These are phyloP conservation scores for Ophiostoma ips DNA, from an alignment of 2,329 filamentous ascomycete genomes.

Conservation along the genomic window DNA sequence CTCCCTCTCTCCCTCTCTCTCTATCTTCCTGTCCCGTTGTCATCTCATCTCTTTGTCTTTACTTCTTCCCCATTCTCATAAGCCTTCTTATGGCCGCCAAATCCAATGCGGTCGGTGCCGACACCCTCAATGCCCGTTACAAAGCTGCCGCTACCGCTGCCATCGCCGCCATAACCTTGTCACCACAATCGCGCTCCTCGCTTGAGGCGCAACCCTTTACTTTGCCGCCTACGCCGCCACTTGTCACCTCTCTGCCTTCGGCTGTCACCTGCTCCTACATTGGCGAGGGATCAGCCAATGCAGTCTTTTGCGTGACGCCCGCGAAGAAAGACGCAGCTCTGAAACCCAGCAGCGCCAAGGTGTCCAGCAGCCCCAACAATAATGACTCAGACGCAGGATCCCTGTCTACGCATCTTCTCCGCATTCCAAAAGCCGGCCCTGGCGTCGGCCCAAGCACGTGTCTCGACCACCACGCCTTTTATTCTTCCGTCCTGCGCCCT, in stretches of 20 bases:
- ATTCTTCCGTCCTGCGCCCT: slow-evolving; percentile 37
- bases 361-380: not conserved
- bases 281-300: slow-evolving; percentile 63
- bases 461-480: slow-evolving; percentile 30
- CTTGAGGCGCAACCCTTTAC: not conserved
- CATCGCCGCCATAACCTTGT: not conserved
- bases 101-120: slow-evolving; percentile 5
- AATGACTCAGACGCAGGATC: not conserved
- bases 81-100: slow-evolving; percentile 9
- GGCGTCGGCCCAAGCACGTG: slow-evolving; percentile 27
- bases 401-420: slow-evolving; percentile 12
- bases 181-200: not conserved
- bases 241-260: slow-evolving; percentile 8
- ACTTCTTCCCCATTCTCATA: not conserved
- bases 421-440: slow-evolving; percentile 32
- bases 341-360: not conserved
- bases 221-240: slow-evolving; percentile 3
- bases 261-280: slow-evolving; percentile 23
- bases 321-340: not conserved
- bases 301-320: slow-evolving; percentile 38
- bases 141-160: not conserved
- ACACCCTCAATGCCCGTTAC: slow-evolving; percentile 5
- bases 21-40: not conserved
- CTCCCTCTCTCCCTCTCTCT: not conserved
- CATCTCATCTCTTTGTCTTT: no score